These are phyloP conservation scores for Barnettozyma sp. DNA, from an alignment of 805 yeast species.

Conservation along the genomic window DNA sequence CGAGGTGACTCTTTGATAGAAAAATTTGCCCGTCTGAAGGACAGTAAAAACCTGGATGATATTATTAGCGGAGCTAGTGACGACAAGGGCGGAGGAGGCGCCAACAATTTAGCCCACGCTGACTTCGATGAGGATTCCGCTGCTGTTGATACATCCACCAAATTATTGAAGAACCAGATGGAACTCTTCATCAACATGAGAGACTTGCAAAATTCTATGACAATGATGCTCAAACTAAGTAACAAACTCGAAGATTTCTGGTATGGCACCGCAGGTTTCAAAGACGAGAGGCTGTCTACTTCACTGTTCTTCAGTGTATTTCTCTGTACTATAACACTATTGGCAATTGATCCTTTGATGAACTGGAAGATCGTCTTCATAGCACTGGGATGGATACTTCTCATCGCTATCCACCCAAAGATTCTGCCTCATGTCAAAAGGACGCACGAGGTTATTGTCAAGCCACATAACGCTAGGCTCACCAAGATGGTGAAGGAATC, in stretches of 20 bases:
- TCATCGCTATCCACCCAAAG: conserved; percentile 57
- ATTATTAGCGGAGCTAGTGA: conserved; percentile 10
- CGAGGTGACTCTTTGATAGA: conserved; percentile 51
- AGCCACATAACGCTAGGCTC: conserved; percentile 26
- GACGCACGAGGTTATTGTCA: conserved; percentile 14
- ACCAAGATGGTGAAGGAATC: conserved; percentile 29
- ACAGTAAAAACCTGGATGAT: conserved; percentile 16
- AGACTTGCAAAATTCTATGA: conserved; percentile 62
- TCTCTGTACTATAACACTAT: conserved; percentile 31
- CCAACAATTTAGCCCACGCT: too few species aligned
- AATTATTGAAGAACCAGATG: conserved; percentile 27
- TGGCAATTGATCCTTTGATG: conserved; percentile 42
- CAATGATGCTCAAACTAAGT: conserved; percentile 42
- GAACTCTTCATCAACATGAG: conserved; percentile 53
- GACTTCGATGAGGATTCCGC: conserved; percentile 24
- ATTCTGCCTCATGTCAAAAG: conserved; percentile 26
- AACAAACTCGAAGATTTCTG: conserved; percentile 49
- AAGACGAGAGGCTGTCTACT: conserved; percentile 62
- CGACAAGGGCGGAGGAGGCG: too few species aligned
- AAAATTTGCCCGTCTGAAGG: conserved; percentile 28
- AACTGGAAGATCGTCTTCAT: conserved; percentile 63
- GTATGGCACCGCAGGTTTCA: conserved; percentile 61
- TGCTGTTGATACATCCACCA: conserved; percentile 16
- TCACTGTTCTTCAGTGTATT: conserved; percentile 42
- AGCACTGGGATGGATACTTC: conserved; percentile 46